Base-by-base conservation (phyloP, 768 basidiomycete genomes). In the Coprinopsis sp. region DNA sequence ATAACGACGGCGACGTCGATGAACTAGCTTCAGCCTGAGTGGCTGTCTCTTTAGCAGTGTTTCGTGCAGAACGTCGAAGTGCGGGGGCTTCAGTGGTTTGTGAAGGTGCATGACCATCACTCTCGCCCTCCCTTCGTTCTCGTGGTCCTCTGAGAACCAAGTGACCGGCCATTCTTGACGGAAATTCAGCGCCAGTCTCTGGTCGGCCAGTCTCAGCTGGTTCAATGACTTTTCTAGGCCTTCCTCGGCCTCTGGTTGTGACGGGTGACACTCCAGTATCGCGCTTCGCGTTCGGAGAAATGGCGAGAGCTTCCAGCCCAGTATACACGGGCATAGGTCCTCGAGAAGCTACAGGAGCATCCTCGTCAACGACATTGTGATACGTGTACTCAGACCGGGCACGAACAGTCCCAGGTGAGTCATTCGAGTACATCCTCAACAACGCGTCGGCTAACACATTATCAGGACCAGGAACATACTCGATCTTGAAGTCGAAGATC, bases 381-480 rank as follows among this genome's bases (percentile, higher is more conserved):
- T 56, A 56, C 2, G 55, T 58, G 24, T 53, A 60, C 33, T 60
- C 53, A 33, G 37, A 42, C 12, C 21, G 28, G 1, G 53, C 30
- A 7, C 54, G 50, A 1, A 53, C 51, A 6, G 57, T 60, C 6
- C 54, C 48, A 21, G 53, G 36, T 6, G 34, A 3, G 6, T 62
- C 55, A 40, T 54, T 56, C 1, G 58, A 62, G 28, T 61, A 58
- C 40, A 52, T 54, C 0, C 57, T 37, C 0, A 64, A 66, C 3
- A 68, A 33, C 0, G 61, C 59, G 51, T 72, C 70, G 0, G 66
- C 61, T 0, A 69, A 33, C 0, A 56, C 44, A 41, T 71, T 72
- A 3, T 63, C 58, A 0, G 28, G 39, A 0, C 72, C 70, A 0
- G 55, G 54, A 0, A 58, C 16, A 21, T 62, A 62, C 0, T 41